A percentile compares a stretch with the other conserved stretches of the same genome.
Evolutionary conservation across 805 yeast species (phyloP).

Genomic region (Candida vartiovaarae): DNA sequence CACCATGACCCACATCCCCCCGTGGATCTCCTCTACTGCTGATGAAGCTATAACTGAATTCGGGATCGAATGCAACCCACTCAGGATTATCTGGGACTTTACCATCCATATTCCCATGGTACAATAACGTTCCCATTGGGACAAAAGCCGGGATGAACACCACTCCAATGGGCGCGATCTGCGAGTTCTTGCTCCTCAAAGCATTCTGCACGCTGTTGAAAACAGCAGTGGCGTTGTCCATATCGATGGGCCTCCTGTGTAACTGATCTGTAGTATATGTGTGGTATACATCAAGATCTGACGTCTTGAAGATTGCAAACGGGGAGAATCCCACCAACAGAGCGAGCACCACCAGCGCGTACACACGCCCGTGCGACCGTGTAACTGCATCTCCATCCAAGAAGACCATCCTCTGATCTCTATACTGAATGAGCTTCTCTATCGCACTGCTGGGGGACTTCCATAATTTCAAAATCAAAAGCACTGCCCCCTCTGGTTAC

Average conservation of each 20-base stretch:
- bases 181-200: slow-evolving; percentile 42
- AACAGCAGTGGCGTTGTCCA: slow-evolving; percentile 45
- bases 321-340: too few relatives aligned
- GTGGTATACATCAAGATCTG: neutral
- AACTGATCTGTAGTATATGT: neutral
- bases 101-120: slow-evolving; percentile 42
- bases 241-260: slow-evolving; percentile 22
- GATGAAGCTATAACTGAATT: slow-evolving; percentile 49
- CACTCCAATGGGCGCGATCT: slow-evolving; percentile 50
- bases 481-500: too few relatives aligned
- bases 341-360: too few relatives aligned
- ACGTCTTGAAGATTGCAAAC: too few relatives aligned
- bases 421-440: neutral
- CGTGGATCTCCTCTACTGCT: slow-evolving; percentile 14
- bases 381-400: too few relatives aligned
- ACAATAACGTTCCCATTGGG: slow-evolving; percentile 51
- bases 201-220: slow-evolving; percentile 51
- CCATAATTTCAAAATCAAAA: too few relatives aligned
- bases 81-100: slow-evolving; percentile 41
- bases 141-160: slow-evolving; percentile 53
- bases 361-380: too few relatives aligned
- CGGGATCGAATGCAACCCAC: slow-evolving; percentile 62
- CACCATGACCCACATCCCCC: slow-evolving; percentile 5
- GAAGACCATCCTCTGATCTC: too few relatives aligned
- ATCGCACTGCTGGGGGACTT: too few relatives aligned